Conservation (phyloP, 805 yeast species). For the Schizosaccharomyces cryophilus region DNA sequence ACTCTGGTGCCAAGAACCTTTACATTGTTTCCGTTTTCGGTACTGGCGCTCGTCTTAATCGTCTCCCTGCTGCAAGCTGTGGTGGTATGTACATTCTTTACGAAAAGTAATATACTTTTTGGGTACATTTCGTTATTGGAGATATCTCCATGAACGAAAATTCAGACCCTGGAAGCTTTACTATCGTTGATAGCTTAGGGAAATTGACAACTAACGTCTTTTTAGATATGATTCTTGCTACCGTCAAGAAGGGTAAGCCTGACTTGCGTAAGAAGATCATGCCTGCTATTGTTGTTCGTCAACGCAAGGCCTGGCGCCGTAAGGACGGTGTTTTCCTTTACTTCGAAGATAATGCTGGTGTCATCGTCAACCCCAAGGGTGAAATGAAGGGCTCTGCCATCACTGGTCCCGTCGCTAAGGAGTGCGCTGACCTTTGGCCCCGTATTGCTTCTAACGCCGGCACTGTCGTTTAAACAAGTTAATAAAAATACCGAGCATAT, state of each 20-base stretch:
- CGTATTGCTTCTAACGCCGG: constrained; percentile 99
- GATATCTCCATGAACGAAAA: background rate
- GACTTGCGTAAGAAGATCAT: constrained; percentile 99
- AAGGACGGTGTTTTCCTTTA: constrained; percentile 98
- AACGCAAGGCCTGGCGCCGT: constrained; percentile 99
- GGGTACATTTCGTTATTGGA: background rate
- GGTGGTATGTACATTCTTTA: constrained; percentile 57
- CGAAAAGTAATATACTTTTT: background rate
- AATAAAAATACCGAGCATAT: too few species aligned
- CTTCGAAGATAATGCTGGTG: constrained; percentile 99
- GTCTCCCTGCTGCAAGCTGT: constrained; percentile 99
- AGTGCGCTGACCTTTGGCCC: constrained; percentile 99
- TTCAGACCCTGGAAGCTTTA: constrained; percentile 6
- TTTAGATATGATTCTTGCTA: constrained; percentile 27
- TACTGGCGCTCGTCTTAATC: constrained; percentile 97
- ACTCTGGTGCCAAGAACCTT: constrained; percentile 99
- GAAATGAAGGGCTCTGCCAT: constrained; percentile 99
- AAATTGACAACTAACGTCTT: too few species aligned
- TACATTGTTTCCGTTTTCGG: constrained; percentile 98
- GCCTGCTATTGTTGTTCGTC: constrained; percentile 99
- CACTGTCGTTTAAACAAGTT: constrained; percentile 70
- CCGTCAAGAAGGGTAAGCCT: constrained; percentile 99
- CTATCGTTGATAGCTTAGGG: background rate
- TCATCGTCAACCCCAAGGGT: constrained; percentile 99
- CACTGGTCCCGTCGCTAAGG: constrained; percentile 99